A percentile compares a stretch with the other conserved stretches of the same genome.
Evolutionary conservation across 768 basidiomycete species (phyloP).

Genomic region (Filobasidium floriforme): DNA sequence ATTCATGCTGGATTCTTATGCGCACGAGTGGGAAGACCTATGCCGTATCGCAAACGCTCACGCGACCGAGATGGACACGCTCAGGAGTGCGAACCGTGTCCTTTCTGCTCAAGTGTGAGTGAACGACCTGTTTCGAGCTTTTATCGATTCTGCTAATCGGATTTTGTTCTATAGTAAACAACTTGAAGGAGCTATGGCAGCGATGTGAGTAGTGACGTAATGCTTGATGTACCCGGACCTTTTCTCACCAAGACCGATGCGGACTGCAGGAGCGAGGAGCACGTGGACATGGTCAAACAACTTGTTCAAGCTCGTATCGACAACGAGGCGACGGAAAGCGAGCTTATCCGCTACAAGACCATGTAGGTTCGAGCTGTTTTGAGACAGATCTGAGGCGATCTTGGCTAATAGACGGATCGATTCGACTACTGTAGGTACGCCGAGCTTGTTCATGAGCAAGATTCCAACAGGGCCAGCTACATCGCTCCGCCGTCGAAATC

Average conservation of each 20-base stretch:
- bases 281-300: slow-evolving; percentile 53
- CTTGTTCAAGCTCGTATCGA: slow-evolving; percentile 79
- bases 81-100: slow-evolving; percentile 69
- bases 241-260: slow-evolving; percentile 44
- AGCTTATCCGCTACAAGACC: slow-evolving; percentile 89
- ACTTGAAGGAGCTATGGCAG: slow-evolving; percentile 66
- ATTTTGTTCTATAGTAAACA: slow-evolving; percentile 54
- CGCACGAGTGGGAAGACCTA: slow-evolving; percentile 78
- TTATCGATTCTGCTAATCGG: slow-evolving; percentile 11
- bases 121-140: not conserved
- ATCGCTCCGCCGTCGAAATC: not conserved
- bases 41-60: slow-evolving; percentile 72
- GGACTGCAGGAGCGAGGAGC: slow-evolving; percentile 38
- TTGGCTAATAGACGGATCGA: not conserved
- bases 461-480: not conserved
- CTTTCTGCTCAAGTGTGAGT: slow-evolving; percentile 73
- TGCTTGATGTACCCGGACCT: slow-evolving; percentile 38
- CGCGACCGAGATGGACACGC: slow-evolving; percentile 69
- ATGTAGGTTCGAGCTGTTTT: slow-evolving; percentile 54
- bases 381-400: not conserved
- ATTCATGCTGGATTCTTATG: slow-evolving; percentile 87
- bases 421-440: not conserved
- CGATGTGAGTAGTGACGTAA: slow-evolving; percentile 30
- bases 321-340: slow-evolving; percentile 86
- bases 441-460: slow-evolving; percentile 6